Evolutionary conservation across 208 protist genomes (phyloP).

Genomic region (Crithidia acanthocephali): DNA sequence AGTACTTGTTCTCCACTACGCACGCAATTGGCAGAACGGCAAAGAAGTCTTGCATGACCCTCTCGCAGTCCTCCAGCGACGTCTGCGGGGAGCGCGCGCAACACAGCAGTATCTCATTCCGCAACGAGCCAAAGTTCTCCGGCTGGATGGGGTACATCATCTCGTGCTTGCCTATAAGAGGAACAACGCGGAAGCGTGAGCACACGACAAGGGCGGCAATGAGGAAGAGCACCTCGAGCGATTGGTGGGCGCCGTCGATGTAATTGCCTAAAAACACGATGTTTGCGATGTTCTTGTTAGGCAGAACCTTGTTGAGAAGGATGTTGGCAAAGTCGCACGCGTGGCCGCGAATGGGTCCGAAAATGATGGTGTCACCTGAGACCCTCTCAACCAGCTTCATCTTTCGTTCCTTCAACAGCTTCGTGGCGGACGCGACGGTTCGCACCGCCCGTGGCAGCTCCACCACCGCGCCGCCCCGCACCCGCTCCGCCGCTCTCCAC

Average conservation of each 20-base stretch:
- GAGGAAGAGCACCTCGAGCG: conserved; percentile 74
- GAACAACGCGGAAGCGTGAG: conserved; percentile 48
- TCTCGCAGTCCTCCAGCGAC: conserved; percentile 49
- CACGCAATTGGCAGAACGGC: conserved; percentile 62
- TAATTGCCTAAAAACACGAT: conserved; percentile 89
- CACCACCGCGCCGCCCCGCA: conserved; percentile 14
- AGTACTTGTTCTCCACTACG: conserved; percentile 65
- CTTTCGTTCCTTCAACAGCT: conserved; percentile 13
- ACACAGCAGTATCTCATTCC: conserved; percentile 58
- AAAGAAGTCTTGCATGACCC: conserved; percentile 64
- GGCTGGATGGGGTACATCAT: conserved; percentile 74
- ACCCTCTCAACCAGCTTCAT: conserved; percentile 41
- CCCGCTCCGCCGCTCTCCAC: conserved; percentile 29
- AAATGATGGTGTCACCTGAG: conserved; percentile 50
- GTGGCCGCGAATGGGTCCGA: conserved; percentile 78
- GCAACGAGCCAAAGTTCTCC: conserved; percentile 76
- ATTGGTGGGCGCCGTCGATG: conserved; percentile 80
- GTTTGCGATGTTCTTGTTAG: conserved; percentile 30
- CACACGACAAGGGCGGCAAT: conserved; percentile 64
- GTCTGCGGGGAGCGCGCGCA: conserved; percentile 38
- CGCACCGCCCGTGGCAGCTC: conserved; percentile 22
- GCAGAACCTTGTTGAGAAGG: conserved; percentile 52
- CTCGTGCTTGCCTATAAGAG: conserved; percentile 79
- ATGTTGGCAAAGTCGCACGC: conserved; percentile 74
- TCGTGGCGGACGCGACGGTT: conserved; percentile 21